Base-by-base conservation (phyloP, 1,284 basidiomycete genomes). In the Cutaneotrichosporon mucoides region DNA sequence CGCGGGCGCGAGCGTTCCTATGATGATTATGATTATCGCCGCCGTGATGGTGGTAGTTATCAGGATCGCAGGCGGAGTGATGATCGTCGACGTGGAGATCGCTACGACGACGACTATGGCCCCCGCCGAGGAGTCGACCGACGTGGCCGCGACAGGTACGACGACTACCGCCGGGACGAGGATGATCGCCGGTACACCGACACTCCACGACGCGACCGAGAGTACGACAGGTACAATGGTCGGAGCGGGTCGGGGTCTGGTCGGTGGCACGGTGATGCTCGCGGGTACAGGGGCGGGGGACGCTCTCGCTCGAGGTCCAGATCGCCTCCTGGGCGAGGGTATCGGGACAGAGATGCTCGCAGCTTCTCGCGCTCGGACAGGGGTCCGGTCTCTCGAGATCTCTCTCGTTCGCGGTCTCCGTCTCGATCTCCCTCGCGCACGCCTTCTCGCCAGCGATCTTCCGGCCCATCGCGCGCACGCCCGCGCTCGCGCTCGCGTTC, bases 401-500 rank as follows among this genome's bases (percentile, higher is more conserved):
- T 24, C 24, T 24, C 24, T 24, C 24, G 24, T 24, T 24, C 24
- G 24, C 24, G 24, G 24, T 24, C 24, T 24, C 24, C 24, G 24
- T 24, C 24, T 24, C 24, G 24, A 24, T 24, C 24, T 24, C 24
- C 24, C 12, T 57, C 61, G 45, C 35, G 35, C 44, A 9, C 45
- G 38, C 48, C 15, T 13, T 6, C 24, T 65, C 63, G 12, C 60
- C 49, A 5, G 53, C 61, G 38, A 15, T 38, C 16, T 37, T 41
- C 37, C 37, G n/a, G 37, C 24, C 65, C 50, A 11, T 53, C 57
- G 37, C 61, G 49, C 15, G 24, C 42, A 35, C 57, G 53, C 12
- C 56, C 59, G 11, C 42, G 53, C 43, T 10, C 50, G 15, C 38
- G 55, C 38, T 35, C 52, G 38, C 41, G 37, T 35, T 12, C 61